Base-by-base conservation (phyloP, 192 early-diverging fungal genomes). In the Umbelopsis ramanniana region DNA sequence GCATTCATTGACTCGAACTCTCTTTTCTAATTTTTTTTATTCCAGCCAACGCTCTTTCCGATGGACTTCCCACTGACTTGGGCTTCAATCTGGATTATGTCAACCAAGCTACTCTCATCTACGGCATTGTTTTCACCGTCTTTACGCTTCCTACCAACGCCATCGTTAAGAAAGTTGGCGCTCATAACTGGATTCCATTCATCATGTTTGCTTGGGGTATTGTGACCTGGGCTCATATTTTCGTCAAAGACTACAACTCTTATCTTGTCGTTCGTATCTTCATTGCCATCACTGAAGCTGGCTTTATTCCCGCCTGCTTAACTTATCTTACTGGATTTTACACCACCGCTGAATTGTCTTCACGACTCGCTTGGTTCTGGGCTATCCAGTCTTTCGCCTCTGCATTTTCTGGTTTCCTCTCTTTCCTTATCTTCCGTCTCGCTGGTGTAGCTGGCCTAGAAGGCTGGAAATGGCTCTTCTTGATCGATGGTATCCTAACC, bases 401-500 rank as follows among this genome's bases (percentile, higher is more conserved):
- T 33, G 83, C 87, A 14, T 74, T 82, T 50, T 82, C 84, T 19
- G 86, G 88, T 46, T 67, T 89, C 15, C 67, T 92, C 37, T 76
- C 90, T 2, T 88, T 79, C 53, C 87, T 76, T 46, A 79, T 92
- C 68, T 80, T 89, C 8, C 83, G 81, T 19, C 67, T 92, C 70
- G 72, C 80, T 23, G 87, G 88, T 29, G 72, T 81, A 33, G 81
- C 69, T 46, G 85, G 85, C 52, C 72, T 89, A 3, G 74, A 83
- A 24, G 90, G 87, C 9, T 92, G 90, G 90, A 81, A 85, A 37
- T 92, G 90, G 90, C 68, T 90, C 6, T 90, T 90, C 74, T 37
- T 87, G 45, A 76, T 92, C 60, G 90, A 90, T 45, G 90, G 89
- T 12, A 38, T 86, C 15, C 75, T 80, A 5, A 77, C 76, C 19